These are phyloP conservation scores for Colletotrichum sidae DNA, from an alignment of 2,329 filamentous ascomycete species.

Conservation along the genomic window DNA sequence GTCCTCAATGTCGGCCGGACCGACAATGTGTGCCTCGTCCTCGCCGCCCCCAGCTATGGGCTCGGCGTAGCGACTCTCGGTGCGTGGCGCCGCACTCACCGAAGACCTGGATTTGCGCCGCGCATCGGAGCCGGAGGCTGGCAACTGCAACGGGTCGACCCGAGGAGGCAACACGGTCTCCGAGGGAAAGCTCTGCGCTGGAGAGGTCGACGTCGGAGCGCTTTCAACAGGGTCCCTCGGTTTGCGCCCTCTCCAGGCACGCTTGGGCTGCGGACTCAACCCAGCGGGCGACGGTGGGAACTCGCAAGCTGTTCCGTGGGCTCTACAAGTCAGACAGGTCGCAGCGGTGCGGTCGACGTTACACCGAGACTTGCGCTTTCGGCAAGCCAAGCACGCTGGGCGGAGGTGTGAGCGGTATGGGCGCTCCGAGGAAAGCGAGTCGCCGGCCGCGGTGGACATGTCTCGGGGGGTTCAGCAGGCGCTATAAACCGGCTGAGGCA, in stretches of 20 bases:
- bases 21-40: slow-evolving; percentile 66
- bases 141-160: not conserved
- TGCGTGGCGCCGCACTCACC: not conserved
- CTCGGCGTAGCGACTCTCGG: slow-evolving; percentile 15
- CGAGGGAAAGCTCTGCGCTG: slow-evolving; percentile 7
- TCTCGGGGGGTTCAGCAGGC: accelerated
- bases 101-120: slow-evolving; percentile 1
- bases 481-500: no score
- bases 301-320: slow-evolving; percentile 67
- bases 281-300: slow-evolving; percentile 52
- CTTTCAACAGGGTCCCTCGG: slow-evolving; percentile 1
- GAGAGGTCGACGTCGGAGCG: slow-evolving; percentile 1
- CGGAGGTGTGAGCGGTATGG: slow-evolving; percentile 73
- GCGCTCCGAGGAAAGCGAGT: slow-evolving; percentile 45
- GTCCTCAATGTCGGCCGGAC: slow-evolving; percentile 69
- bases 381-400: slow-evolving; percentile 70
- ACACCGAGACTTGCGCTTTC: slow-evolving; percentile 71
- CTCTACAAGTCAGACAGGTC: slow-evolving; percentile 67
- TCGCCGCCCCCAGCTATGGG: slow-evolving; percentile 42
- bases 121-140: slow-evolving; percentile 43
- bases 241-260: slow-evolving; percentile 17
- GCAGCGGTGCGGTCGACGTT: slow-evolving; percentile 65
- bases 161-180: not conserved
- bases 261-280: slow-evolving; percentile 24
- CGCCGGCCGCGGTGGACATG: slow-evolving; percentile 22